These are phyloP conservation scores for Aureobasidium sp. DNA, from an alignment of 2,329 filamentous ascomycete species.

Conservation along the genomic window DNA sequence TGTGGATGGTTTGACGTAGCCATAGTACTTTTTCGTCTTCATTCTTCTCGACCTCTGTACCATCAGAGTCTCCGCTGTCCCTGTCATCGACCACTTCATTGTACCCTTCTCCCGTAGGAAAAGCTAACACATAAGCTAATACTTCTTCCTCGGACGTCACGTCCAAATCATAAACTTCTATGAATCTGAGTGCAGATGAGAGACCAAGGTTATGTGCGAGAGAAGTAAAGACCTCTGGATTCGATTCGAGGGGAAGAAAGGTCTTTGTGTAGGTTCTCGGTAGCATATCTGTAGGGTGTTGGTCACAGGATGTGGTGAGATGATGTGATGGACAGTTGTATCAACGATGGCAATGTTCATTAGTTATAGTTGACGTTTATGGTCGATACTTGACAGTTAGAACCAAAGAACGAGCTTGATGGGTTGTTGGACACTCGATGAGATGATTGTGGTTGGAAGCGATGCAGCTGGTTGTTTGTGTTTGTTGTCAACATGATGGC, in stretches of 20 bases:
- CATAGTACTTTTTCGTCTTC: constrained; percentile 81
- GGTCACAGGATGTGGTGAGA: no score
- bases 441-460: no score
- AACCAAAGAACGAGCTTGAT: no score
- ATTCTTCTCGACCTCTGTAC: constrained; percentile 74
- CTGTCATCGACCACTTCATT: constrained; percentile 68
- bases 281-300: background rate
- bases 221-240: constrained; percentile 88
- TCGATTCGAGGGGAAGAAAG: constrained; percentile 40
- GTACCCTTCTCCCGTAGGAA: constrained; percentile 84
- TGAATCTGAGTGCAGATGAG: constrained; percentile 77
- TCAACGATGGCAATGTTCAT: no score
- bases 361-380: no score
- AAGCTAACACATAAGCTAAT: constrained; percentile 90
- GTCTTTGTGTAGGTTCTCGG: background rate
- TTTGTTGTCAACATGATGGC: background rate
- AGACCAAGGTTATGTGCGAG: constrained; percentile 89
- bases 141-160: constrained; percentile 73
- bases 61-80: constrained; percentile 73
- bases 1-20: constrained; percentile 96
- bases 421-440: no score
- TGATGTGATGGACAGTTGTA: no score
- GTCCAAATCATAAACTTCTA: constrained; percentile 93
- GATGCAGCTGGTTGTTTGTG: no score
- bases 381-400: no score